Evolutionary conservation across 805 yeast species (phyloP), one percentile per base, ranked within the genome.

Genomic region (Saturnispora halmiae): DNA sequence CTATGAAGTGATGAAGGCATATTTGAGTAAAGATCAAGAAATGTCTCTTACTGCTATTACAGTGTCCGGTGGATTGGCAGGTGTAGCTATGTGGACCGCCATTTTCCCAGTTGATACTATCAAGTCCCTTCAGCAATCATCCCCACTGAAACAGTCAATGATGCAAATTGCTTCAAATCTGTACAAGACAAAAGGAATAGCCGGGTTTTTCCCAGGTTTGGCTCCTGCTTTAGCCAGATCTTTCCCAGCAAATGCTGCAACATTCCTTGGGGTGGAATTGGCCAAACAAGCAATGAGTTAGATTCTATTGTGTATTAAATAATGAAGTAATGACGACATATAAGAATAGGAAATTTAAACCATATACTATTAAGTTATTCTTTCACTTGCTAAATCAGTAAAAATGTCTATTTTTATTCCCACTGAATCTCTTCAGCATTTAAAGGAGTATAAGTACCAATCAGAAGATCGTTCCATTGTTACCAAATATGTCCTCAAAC

Each of bases 211-310:
- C 84, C 97, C 97, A 3, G 98, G 98, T 43, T 70, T 90, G 19
- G 96, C 96, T 0, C 96, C 98, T 5, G 97, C 97, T 2, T 66
- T 90, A 55, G 75, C 86, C 20, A 75, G 98, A 61, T 80, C 94
- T 31, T 90, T 92, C 81, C 97, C 97, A 3, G 97, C 97, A 18
- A 90, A 92, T 62, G 98, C 98, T n/a, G 97, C 98, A 7, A 88
- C 97, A 2, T 90, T 90, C 66, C 73, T 86, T 27, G 98, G 97
- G 35, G 97, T 90, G 24, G 98, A 90, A 60, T 55, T 88, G 43
- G 84, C 95, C 3, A 53, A 53, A 45, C 49, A 48, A 15, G 46
- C 56, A 24, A 46, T 58, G 41, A 24, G 37, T 34, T 24, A 22
- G 10, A 22, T 22, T n/a, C n/a, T 7, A 22, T 6, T 22, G 26